phyloP scores from a whole-genome alignment of 768 basidiomycete species.

The Boletus reticulatus region DNA sequence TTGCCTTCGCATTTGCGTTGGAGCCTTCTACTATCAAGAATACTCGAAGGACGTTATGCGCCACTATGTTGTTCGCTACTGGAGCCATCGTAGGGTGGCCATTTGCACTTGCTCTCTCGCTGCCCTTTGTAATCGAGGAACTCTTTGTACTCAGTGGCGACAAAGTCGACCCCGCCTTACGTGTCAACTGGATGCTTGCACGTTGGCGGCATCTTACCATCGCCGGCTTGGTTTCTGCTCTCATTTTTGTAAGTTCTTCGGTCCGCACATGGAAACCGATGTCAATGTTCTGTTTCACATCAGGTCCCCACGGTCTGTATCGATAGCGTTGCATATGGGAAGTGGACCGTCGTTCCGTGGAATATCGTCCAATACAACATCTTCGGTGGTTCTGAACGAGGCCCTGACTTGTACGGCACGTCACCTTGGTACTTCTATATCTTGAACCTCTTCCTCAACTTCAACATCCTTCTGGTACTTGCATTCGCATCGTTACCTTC shows the following conservation, averaged over 20 bases:
- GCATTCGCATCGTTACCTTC: constrained; percentile 81
- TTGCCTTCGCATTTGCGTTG: constrained; percentile 73
- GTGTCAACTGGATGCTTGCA: constrained; percentile 52
- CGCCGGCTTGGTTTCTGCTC: constrained; percentile 51
- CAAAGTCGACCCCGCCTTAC: constrained; percentile 45
- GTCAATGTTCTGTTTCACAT: not conserved
- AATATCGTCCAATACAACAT: constrained; percentile 95
- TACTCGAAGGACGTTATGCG: constrained; percentile 54
- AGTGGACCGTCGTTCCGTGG: constrained; percentile 77
- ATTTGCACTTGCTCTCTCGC: constrained; percentile 81
- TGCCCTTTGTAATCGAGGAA: constrained; percentile 92
- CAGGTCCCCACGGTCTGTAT: constrained; percentile 83
- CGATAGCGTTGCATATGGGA: constrained; percentile 87
- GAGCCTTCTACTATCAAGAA: constrained; percentile 54
- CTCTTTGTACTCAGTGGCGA: constrained; percentile 77
- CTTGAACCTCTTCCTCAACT: constrained; percentile 88
- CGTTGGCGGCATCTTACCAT: constrained; percentile 59
- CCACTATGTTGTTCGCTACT: constrained; percentile 70
- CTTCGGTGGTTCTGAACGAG: constrained; percentile 73
- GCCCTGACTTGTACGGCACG: constrained; percentile 93
- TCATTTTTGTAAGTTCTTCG: constrained; percentile 56
- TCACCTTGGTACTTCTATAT: constrained; percentile 86
- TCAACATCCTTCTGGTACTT: constrained; percentile 82
- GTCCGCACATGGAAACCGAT: not conserved
- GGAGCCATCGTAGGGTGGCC: constrained; percentile 97